Conservation (phyloP, 2,329 filamentous ascomycete species). For the Endoconidiophora laricicola region DNA sequence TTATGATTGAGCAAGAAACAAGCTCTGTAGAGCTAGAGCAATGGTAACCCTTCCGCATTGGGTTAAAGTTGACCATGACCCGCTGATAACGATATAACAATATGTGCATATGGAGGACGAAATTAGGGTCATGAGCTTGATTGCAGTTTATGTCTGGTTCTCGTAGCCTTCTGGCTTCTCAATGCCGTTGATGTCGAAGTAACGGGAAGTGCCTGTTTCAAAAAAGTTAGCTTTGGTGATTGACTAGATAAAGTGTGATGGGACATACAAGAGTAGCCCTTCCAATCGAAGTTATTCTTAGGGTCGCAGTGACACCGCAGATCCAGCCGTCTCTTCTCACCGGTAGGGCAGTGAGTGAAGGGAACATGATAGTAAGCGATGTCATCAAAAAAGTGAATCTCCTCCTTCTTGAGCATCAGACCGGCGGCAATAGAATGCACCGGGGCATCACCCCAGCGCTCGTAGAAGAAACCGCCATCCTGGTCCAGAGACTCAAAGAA, state of each 20-base stretch:
- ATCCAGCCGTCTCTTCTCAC: slow-evolving; percentile 66
- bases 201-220: slow-evolving; percentile 48
- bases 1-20: neutral
- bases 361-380: slow-evolving; percentile 97
- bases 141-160: slow-evolving; percentile 35
- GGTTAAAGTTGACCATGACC: neutral
- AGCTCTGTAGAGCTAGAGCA: too few species aligned
- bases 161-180: slow-evolving; percentile 77
- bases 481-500: slow-evolving; percentile 78
- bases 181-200: slow-evolving; percentile 66
- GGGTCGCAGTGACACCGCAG: slow-evolving; percentile 91
- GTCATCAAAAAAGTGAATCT: slow-evolving; percentile 98
- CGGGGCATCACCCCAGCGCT: slow-evolving; percentile 93
- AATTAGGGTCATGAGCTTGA: too few species aligned
- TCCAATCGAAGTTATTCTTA: slow-evolving; percentile 98
- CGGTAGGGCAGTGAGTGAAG: slow-evolving; percentile 93
- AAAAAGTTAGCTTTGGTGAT: neutral
- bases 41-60: neutral
- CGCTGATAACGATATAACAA: neutral
- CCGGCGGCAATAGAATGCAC: slow-evolving; percentile 93
- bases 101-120: neutral
- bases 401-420: slow-evolving; percentile 74
- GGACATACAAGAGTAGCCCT: slow-evolving; percentile 81
- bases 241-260: slow-evolving; percentile 11
- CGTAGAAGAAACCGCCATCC: slow-evolving; percentile 96